Evolutionary conservation across 352 stramenopile species (phyloP), one percentile per base, ranked within the genome.

Genomic region (Elongisporangium prolatum): DNA sequence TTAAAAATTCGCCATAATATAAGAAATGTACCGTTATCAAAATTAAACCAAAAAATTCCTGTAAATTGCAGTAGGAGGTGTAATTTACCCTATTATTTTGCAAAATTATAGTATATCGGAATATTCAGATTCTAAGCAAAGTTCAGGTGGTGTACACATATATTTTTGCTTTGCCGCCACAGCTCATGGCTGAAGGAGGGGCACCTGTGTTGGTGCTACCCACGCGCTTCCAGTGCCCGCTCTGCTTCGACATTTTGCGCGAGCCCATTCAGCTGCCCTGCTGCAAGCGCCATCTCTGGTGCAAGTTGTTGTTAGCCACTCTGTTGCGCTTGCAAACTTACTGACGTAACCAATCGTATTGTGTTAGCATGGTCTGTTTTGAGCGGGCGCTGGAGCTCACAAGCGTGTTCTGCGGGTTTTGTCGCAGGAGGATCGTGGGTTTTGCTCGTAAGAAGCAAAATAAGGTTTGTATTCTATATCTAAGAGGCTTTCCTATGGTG

Each of bases 401-500:
- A 14, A 89, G 77, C 37, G 77, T 80, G 51, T 89, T 88, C 66
- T 93, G 84, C 62, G 80, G 80, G 40, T 93, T 93, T 65, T 93
- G 84, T 58, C 69, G 84, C 28, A 84, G 84, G 50, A 80, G 84
- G 24, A 75, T 93, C 44, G 79, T 93, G 21, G 80, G 84, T 9
- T 84, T 91, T 58, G 81, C 81, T 10, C 75, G 84, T 24, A 89
- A 80, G 56, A 89, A 91, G 61, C 76, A 81, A 24, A 77, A 89
- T 57, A 85, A 87, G 44, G 75, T 72, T 21, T 21, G 47, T 14
- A n/a, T 11, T 44, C 34, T 44, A 2, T 44, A 44, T 44, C 34
- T 44, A 40, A 2, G 2, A 17, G 24, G 24, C 7, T 3, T 34
- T 34, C 17, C n/a, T 50, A 4, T 48, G 16, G 11, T 4, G 14